Conservation (phyloP, 2,329 filamentous ascomycete species). For the Chlorencoelia australis region DNA sequence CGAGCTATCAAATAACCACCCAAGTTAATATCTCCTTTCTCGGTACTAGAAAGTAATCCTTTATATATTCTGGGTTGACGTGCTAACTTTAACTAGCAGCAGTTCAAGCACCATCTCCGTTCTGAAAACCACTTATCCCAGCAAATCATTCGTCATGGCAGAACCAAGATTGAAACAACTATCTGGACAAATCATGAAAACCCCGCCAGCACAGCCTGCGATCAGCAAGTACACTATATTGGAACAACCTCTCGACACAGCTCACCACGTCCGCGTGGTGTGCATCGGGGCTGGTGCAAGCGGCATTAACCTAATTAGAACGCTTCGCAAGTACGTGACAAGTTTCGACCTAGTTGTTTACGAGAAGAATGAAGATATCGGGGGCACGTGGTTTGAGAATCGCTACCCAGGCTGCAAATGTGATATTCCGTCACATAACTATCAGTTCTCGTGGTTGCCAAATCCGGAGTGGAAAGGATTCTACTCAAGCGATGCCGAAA, state of each 20-base stretch:
- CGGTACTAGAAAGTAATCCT: too few relatives aligned
- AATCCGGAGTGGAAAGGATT: slow-evolving; percentile 51
- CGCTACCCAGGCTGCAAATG: slow-evolving; percentile 47
- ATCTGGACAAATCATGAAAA: too few relatives aligned
- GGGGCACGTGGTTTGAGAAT: slow-evolving; percentile 51
- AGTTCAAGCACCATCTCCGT: too few relatives aligned
- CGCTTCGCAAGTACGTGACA: slow-evolving; percentile 33
- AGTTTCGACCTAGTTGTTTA: slow-evolving; percentile 39
- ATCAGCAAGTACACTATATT: slow-evolving; percentile 1
- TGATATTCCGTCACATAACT: slow-evolving; percentile 47
- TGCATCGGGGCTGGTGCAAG: slow-evolving; percentile 39
- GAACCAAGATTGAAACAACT: too few relatives aligned
- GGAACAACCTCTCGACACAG: slow-evolving; percentile 11
- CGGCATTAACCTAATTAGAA: slow-evolving; percentile 36
- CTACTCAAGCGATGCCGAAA: slow-evolving; percentile 44
- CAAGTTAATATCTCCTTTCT: too few relatives aligned
- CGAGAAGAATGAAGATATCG: slow-evolving; percentile 45
- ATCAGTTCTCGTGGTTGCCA: slow-evolving; percentile 51
- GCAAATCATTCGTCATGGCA: too few relatives aligned
- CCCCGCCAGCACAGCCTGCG: too few relatives aligned
- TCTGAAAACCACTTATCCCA: too few relatives aligned
- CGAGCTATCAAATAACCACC: too few relatives aligned
- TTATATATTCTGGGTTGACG: too few relatives aligned
- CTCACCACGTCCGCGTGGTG: slow-evolving; percentile 20
- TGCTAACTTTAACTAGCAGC: too few relatives aligned